Percentiles rank a stretch among this genome's conserved stretches.
Evolutionary conservation across 2,329 filamentous ascomycete genomes (phyloP).

Genomic region (Lasiodiplodia sp.): DNA sequence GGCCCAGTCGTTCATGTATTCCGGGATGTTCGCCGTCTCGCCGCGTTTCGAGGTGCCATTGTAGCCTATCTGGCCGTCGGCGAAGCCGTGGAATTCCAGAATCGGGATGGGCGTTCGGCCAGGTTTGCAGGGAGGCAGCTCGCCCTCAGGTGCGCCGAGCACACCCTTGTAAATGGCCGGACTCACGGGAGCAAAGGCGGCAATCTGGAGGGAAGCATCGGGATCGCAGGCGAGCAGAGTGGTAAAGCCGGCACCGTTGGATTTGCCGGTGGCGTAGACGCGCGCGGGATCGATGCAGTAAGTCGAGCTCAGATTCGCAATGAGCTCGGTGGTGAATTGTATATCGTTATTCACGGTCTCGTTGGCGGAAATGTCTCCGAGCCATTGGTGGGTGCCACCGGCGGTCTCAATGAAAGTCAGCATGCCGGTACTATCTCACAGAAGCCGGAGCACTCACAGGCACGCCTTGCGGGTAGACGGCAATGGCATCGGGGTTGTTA

Average conservation of each 20-base stretch:
- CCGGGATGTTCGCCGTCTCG: slow-evolving; percentile 35
- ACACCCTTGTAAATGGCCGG: slow-evolving; percentile 54
- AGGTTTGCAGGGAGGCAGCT: slow-evolving; percentile 39
- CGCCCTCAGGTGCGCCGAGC: slow-evolving; percentile 35
- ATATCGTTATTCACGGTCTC: slow-evolving; percentile 49
- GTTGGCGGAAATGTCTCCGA: slow-evolving; percentile 47
- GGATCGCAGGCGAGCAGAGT: slow-evolving; percentile 57
- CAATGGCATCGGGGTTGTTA: slow-evolving; percentile 54
- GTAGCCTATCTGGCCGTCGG: slow-evolving; percentile 53
- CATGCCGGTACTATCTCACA: neutral
- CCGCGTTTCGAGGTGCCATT: slow-evolving; percentile 43
- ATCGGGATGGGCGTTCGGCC: slow-evolving; percentile 46
- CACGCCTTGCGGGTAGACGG: slow-evolving; percentile 55
- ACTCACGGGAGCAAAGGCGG: slow-evolving; percentile 59
- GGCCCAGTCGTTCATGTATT: slow-evolving; percentile 50
- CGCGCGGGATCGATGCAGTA: slow-evolving; percentile 56
- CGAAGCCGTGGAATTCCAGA: slow-evolving; percentile 54
- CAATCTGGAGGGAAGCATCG: slow-evolving; percentile 51
- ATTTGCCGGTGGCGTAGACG: slow-evolving; percentile 60
- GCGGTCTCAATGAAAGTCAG: slow-evolving; percentile 7
- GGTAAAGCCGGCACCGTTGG: slow-evolving; percentile 62
- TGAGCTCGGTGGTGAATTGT: slow-evolving; percentile 54
- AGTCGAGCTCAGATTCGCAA: slow-evolving; percentile 46
- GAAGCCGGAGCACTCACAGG: slow-evolving; percentile 35
- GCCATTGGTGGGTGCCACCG: slow-evolving; percentile 44